phyloP scores from a whole-genome alignment of 495 filamentous ascomycete genomes.

The Penicillium bovifimosum region DNA sequence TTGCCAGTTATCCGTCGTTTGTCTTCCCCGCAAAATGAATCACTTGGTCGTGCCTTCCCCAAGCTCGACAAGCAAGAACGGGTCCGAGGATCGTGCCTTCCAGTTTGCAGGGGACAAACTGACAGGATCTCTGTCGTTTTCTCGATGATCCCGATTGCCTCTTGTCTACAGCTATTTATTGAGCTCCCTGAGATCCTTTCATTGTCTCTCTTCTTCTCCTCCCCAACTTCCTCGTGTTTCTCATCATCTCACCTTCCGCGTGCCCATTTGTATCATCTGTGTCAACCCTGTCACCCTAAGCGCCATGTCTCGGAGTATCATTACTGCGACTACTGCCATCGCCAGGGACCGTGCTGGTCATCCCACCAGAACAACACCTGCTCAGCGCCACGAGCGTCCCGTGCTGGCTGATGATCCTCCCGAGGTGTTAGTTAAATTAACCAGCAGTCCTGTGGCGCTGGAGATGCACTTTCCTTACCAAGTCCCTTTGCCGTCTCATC shows the following conservation, averaged over 20 bases:
- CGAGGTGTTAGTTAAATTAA: constrained; percentile 17
- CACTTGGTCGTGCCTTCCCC: too few relatives aligned
- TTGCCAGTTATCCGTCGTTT: too few relatives aligned
- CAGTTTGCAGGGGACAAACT: too few relatives aligned
- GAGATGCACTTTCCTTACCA: background rate
- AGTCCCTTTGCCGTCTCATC: background rate
- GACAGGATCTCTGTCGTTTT: too few relatives aligned
- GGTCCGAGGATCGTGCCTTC: too few relatives aligned
- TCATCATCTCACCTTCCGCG: background rate
- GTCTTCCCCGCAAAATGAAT: too few relatives aligned
- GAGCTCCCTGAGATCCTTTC: background rate
- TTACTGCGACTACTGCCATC: constrained; percentile 9
- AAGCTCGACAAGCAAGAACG: too few relatives aligned
- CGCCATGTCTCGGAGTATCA: background rate
- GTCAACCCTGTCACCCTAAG: too few relatives aligned
- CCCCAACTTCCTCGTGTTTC: background rate
- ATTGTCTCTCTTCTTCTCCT: background rate
- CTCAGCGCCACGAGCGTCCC: constrained; percentile 1
- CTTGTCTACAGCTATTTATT: too few relatives aligned
- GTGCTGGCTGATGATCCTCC: constrained; percentile 9
- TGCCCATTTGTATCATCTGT: too few relatives aligned
- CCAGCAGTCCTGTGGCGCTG: background rate
- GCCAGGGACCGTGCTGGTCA: constrained; percentile 16
- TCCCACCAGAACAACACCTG: background rate
- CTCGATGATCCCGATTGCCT: too few relatives aligned